Conservation (phyloP, 1,139 yeast species). For the Yamadazyma dendronema region DNA sequence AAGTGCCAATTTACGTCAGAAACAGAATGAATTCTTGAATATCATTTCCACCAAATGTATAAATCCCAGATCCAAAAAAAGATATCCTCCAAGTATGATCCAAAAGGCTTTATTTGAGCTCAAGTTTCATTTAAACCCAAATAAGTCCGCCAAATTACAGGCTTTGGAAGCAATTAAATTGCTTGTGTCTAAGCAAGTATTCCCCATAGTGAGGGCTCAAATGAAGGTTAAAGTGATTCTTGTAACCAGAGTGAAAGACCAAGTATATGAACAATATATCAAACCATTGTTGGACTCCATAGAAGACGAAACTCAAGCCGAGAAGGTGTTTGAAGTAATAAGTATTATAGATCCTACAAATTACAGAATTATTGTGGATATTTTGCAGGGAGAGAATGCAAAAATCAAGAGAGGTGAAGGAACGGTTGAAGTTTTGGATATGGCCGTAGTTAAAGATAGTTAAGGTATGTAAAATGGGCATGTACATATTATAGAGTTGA, state of each 20-base stretch:
- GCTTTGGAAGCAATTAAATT: constrained; percentile 89
- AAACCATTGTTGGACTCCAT: constrained; percentile 51
- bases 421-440: constrained; percentile 78
- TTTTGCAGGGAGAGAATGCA: constrained; percentile 52
- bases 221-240: constrained; percentile 75
- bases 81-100: constrained; percentile 93
- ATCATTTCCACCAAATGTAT: constrained; percentile 88
- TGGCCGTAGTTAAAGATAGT: constrained; percentile 74
- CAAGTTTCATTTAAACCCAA: constrained; percentile 78
- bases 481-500: no score
- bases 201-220: constrained; percentile 92
- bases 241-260: constrained; percentile 49
- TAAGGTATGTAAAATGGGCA: not conserved
- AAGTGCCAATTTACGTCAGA: constrained; percentile 68
- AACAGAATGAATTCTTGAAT: constrained; percentile 79
- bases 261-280: constrained; percentile 46
- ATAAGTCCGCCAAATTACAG: constrained; percentile 79
- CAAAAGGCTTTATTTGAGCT: constrained; percentile 81
- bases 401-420: constrained; percentile 58
- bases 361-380: constrained; percentile 66
- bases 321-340: constrained; percentile 54
- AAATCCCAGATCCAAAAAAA: constrained; percentile 82
- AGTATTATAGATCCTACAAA: constrained; percentile 88
- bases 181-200: constrained; percentile 71
- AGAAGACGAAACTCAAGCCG: constrained; percentile 49